These are phyloP conservation scores for Linum lewisii DNA, from an alignment of 345 rosid genomes.

Conservation along the genomic window DNA sequence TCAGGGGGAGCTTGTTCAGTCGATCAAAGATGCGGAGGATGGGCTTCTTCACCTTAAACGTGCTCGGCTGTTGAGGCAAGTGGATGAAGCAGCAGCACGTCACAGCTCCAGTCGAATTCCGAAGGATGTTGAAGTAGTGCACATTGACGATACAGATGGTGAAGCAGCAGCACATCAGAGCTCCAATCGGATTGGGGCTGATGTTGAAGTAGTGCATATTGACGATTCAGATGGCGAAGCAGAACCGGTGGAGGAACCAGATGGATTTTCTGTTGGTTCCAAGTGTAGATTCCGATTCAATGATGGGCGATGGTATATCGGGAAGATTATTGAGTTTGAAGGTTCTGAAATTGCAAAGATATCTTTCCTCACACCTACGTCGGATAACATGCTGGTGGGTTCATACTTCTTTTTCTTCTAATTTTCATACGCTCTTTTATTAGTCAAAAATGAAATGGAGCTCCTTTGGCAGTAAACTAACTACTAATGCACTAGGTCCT, in stretches of 20 bases:
- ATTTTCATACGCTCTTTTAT: neutral
- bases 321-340: constrained; percentile 50
- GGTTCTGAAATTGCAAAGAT: constrained; percentile 53
- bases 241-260: constrained; percentile 37
- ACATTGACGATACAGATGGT: constrained; percentile 30
- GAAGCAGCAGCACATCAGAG: constrained; percentile 25
- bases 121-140: constrained; percentile 42
- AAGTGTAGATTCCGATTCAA: constrained; percentile 63
- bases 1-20: constrained; percentile 59
- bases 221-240: constrained; percentile 36
- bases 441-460: no score
- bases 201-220: constrained; percentile 43
- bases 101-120: constrained; percentile 17
- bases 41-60: constrained; percentile 72
- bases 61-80: constrained; percentile 58
- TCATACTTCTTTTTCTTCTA: constrained; percentile 3
- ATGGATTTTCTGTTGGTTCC: constrained; percentile 47
- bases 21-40: constrained; percentile 68
- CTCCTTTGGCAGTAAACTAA: no score
- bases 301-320: constrained; percentile 93
- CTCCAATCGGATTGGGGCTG: constrained; percentile 19
- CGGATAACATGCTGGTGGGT: constrained; percentile 81
- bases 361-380: constrained; percentile 74
- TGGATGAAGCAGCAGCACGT: constrained; percentile 36
- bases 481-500: neutral